phyloP scores from a whole-genome alignment of 1,139 yeast genomes.

The Taphrina pruni region DNA sequence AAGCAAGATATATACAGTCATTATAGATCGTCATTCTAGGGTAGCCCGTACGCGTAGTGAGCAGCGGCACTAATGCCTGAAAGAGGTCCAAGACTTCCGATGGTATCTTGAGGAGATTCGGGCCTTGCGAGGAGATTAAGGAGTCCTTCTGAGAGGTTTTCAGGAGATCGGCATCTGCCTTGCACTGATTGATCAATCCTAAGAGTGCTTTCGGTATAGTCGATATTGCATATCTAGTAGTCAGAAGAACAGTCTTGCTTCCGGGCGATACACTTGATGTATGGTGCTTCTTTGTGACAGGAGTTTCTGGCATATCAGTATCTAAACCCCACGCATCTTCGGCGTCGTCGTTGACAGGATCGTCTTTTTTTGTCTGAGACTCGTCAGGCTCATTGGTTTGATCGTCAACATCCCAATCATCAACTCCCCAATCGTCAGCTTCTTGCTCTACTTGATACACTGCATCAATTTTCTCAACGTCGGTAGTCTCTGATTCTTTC shows the following conservation, averaged over 20 bases:
- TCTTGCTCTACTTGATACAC: conserved; percentile 6
- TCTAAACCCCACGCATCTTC: conserved; percentile 34
- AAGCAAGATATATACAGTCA: conserved; percentile 30
- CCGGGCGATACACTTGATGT: neutral
- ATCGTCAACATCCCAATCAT: conserved; percentile 16
- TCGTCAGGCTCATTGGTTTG: neutral
- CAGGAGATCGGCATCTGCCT: conserved; percentile 7
- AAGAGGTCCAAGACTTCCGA: conserved; percentile 17
- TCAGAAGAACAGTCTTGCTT: neutral
- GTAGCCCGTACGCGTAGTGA: conserved; percentile 12
- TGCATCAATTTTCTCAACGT: neutral
- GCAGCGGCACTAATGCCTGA: conserved; percentile 14
- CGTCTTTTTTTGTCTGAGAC: neutral
- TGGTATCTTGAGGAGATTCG: neutral
- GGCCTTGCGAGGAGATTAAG: neutral
- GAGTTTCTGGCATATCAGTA: conserved; percentile 4
- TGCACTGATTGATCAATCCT: conserved; percentile 9
- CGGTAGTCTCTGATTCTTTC: neutral
- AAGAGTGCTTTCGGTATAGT: conserved; percentile 19
- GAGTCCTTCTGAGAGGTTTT: neutral
- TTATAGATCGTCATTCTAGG: conserved; percentile 37
- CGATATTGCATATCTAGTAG: conserved; percentile 22
- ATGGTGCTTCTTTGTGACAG: neutral
- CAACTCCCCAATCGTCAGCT: conserved; percentile 16
- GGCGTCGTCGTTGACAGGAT: conserved; percentile 6